Conservation (phyloP, 129 eudicot genomes). For the Escallonia herrerae region DNA sequence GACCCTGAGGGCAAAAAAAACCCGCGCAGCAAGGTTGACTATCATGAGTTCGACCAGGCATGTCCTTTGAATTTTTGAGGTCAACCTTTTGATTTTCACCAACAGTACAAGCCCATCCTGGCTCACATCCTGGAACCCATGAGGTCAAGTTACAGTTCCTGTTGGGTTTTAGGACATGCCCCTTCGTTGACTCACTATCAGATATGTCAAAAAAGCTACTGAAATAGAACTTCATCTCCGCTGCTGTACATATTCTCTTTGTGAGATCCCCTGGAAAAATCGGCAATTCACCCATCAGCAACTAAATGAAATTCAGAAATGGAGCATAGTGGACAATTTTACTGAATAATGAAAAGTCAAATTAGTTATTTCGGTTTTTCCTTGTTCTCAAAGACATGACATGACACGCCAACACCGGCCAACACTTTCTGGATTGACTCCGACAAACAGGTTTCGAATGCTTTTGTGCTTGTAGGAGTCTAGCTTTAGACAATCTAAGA, state of each 20-base stretch:
- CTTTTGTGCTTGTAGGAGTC: too few species aligned
- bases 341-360: too few species aligned
- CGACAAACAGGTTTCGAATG: too few species aligned
- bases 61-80: conserved; percentile 40
- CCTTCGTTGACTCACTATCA: conserved; percentile 23
- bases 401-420: too few species aligned
- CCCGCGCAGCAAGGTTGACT: conserved; percentile 86
- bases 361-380: too few species aligned
- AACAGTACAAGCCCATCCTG: conserved; percentile 79
- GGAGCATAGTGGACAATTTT: not conserved
- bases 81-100: conserved; percentile 43
- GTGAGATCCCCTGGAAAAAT: conserved; percentile 46
- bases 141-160: conserved; percentile 76
- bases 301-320: not conserved
- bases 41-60: conserved; percentile 55
- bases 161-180: conserved; percentile 66
- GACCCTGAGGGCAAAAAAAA: conserved; percentile 94
- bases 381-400: too few species aligned
- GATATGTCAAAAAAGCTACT: conserved; percentile 40
- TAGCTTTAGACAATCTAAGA: too few species aligned
- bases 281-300: not conserved
- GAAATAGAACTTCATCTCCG: conserved; percentile 82
- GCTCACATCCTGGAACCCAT: conserved; percentile 85
- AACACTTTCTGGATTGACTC: too few species aligned
- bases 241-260: conserved; percentile 63